Evolutionary conservation across 2,329 filamentous ascomycete species (phyloP).

Genomic region (Aspergillus proliferans): DNA sequence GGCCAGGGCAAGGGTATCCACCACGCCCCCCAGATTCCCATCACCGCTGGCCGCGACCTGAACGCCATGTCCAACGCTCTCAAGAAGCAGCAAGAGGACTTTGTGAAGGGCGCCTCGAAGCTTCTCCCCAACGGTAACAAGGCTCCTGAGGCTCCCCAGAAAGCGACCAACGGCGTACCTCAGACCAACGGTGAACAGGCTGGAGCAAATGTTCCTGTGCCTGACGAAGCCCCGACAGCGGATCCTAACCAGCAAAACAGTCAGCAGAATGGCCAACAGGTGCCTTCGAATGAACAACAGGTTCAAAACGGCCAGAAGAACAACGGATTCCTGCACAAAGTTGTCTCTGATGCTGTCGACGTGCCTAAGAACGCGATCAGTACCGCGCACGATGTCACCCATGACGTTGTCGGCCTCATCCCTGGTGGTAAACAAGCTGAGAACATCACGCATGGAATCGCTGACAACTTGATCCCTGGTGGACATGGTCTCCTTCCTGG

Average conservation of each 20-base stretch:
- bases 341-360: neutral
- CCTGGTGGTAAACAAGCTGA: neutral
- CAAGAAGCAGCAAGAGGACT: neutral
- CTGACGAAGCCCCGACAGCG: neutral
- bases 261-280: neutral
- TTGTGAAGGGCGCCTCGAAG: neutral
- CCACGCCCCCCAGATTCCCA: neutral
- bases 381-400: neutral
- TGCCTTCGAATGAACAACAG: neutral
- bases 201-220: neutral
- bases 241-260: neutral
- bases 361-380: neutral
- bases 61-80: neutral
- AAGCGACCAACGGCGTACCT: neutral
- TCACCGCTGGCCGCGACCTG: neutral
- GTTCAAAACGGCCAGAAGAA: neutral
- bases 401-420: neutral
- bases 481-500: neutral
- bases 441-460: neutral
- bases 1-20: slow-evolving; percentile 2
- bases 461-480: neutral
- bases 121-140: neutral
- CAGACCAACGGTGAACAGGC: neutral
- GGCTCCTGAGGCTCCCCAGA: neutral
- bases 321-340: neutral